Conservation (phyloP, 371 early-diverging fungal genomes). For the Apophysomyces ossiformis region DNA sequence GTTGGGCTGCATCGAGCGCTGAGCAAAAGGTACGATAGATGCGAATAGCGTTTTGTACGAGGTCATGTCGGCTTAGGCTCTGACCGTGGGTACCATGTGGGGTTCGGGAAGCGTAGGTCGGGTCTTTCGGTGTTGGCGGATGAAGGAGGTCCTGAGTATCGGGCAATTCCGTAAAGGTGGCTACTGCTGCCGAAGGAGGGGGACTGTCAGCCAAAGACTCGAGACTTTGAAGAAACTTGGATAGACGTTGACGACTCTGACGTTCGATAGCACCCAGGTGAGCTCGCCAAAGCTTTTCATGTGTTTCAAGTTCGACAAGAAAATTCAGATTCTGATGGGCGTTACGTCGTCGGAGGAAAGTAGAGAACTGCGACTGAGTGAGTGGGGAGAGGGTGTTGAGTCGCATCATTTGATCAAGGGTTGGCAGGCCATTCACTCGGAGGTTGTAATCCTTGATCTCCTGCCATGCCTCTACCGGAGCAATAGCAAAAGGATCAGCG, state of each 20-base stretch:
- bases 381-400: conserved; percentile 43
- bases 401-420: conserved; percentile 55
- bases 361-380: conserved; percentile 43
- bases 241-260: conserved; percentile 39
- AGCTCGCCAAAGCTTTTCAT: conserved; percentile 53
- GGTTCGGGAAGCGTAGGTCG: conserved; percentile 41
- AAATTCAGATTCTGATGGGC: conserved; percentile 52
- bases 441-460: conserved; percentile 56
- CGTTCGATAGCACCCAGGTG: conserved; percentile 35
- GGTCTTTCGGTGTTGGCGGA: conserved; percentile 2
- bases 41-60: conserved; percentile 48
- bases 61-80: conserved; percentile 38
- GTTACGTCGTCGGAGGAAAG: conserved; percentile 40
- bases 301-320: conserved; percentile 49
- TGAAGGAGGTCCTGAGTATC: conserved; percentile 38
- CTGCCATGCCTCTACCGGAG: conserved; percentile 58
- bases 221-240: conserved; percentile 29
- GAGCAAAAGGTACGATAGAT: conserved; percentile 53
- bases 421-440: conserved; percentile 51
- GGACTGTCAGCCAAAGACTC: conserved; percentile 29
- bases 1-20: conserved; percentile 42
- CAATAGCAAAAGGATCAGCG: conserved; percentile 47
- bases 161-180: conserved; percentile 24
- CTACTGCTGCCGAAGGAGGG: not conserved
- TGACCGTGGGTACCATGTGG: conserved; percentile 22